Conservation (phyloP, 2,329 filamentous ascomycete species). For the Penicillium sp. region DNA sequence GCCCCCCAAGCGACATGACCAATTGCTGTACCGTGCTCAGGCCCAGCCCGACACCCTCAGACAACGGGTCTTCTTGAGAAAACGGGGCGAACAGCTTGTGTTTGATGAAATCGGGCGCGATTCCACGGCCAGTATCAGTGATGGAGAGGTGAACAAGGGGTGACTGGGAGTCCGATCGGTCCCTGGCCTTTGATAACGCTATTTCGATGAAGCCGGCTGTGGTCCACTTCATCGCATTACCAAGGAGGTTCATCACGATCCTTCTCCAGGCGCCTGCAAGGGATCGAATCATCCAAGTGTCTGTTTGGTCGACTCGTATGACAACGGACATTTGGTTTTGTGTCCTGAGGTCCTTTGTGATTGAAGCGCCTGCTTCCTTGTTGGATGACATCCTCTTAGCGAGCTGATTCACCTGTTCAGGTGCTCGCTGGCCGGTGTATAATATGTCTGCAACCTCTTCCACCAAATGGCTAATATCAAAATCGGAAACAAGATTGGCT, state of each 20-base stretch:
- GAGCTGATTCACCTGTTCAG: slow-evolving; percentile 14
- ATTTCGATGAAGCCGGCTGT: slow-evolving; percentile 35
- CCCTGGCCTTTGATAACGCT: slow-evolving; percentile 21
- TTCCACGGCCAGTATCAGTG: slow-evolving; percentile 63
- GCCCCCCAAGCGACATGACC: slow-evolving; percentile 56
- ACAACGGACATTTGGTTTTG: slow-evolving; percentile 28
- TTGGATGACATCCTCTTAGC: slow-evolving; percentile 3
- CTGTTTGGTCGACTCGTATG: slow-evolving; percentile 28
- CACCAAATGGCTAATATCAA: slow-evolving; percentile 35
- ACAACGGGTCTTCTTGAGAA: slow-evolving; percentile 58
- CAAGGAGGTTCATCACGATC: slow-evolving; percentile 42
- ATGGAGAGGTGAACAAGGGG: slow-evolving; percentile 46
- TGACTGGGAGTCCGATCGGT: slow-evolving; percentile 7
- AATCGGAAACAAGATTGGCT: slow-evolving; percentile 29
- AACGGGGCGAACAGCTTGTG: slow-evolving; percentile 55
- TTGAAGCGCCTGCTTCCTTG: slow-evolving; percentile 43
- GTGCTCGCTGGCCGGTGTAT: slow-evolving; percentile 30
- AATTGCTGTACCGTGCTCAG: slow-evolving; percentile 61
- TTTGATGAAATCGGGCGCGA: slow-evolving; percentile 59
- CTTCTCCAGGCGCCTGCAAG: slow-evolving; percentile 34
- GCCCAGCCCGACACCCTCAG: slow-evolving; percentile 61
- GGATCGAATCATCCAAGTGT: slow-evolving; percentile 32
- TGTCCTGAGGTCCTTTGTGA: neutral
- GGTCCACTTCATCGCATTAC: slow-evolving; percentile 42
- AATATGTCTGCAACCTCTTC: slow-evolving; percentile 33